Percentiles rank a stretch among this genome's conserved stretches.
Evolutionary conservation across 1,284 basidiomycete genomes (phyloP).

Genomic region (Apiotrichum montevideense): DNA sequence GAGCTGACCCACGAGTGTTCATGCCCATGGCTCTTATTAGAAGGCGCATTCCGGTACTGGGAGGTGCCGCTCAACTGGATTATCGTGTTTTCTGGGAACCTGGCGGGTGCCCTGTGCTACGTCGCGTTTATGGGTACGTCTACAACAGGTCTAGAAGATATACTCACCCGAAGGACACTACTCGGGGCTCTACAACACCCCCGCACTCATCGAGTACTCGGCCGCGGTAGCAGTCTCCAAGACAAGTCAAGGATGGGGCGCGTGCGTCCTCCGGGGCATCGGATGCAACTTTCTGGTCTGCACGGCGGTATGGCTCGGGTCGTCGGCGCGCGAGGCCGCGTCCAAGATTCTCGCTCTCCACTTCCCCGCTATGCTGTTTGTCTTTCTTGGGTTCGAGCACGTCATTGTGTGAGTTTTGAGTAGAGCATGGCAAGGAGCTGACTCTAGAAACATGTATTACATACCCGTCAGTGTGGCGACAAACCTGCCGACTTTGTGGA

Average conservation of each 20-base stretch:
- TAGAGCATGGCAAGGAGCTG: neutral
- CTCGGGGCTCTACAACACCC: conserved; percentile 18
- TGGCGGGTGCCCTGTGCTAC: conserved; percentile 38
- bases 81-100: conserved; percentile 43
- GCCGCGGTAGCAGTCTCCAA: conserved; percentile 20
- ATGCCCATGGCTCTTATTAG: conserved; percentile 23
- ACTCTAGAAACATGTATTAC: conserved; percentile 33
- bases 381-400: conserved; percentile 42
- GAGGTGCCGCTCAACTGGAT: conserved; percentile 33
- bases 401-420: conserved; percentile 31
- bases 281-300: conserved; percentile 46
- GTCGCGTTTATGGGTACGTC: conserved; percentile 29
- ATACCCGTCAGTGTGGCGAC: conserved; percentile 17
- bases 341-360: conserved; percentile 39
- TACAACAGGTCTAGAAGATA: no score
- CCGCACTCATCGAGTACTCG: conserved; percentile 17
- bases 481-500: no score
- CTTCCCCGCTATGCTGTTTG: conserved; percentile 42
- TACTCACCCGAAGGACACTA: conserved; percentile 16
- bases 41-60: conserved; percentile 18
- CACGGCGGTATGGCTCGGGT: conserved; percentile 40
- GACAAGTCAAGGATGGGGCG: conserved; percentile 20
- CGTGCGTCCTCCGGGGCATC: conserved; percentile 39
- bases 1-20: conserved; percentile 17
- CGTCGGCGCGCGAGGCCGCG: conserved; percentile 31